Evolutionary conservation across 345 rosid genomes (phyloP).

Genomic region (Citrus medica): DNA sequence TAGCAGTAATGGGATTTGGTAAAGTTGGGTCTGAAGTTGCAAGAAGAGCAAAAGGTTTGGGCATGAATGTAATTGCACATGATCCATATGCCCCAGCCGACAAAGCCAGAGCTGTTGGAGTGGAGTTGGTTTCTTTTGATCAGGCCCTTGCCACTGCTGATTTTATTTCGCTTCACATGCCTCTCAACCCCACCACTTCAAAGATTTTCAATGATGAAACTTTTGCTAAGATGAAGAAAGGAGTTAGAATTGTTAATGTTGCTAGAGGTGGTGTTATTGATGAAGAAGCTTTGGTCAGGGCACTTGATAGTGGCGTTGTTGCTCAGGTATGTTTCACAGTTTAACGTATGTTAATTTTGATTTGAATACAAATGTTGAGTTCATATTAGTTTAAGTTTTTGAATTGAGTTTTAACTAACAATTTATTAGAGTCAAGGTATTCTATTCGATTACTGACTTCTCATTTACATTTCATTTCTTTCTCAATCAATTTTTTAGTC

Average conservation of each 20-base stretch:
- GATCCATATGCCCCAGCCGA: slow-evolving; percentile 87
- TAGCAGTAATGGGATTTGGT: slow-evolving; percentile 87
- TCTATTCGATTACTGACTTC: too few relatives aligned
- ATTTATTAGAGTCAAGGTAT: too few relatives aligned
- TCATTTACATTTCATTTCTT: too few relatives aligned
- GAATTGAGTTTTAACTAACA: too few relatives aligned
- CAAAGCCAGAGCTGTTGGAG: slow-evolving; percentile 74
- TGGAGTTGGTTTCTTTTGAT: slow-evolving; percentile 75
- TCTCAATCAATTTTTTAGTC: too few relatives aligned
- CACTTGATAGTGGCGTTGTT: slow-evolving; percentile 63
- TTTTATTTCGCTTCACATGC: slow-evolving; percentile 84
- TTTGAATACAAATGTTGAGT: not conserved
- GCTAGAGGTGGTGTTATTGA: slow-evolving; percentile 93
- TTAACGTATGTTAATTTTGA: too few relatives aligned
- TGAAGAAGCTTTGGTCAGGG: slow-evolving; percentile 71
- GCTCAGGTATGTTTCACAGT: slow-evolving; percentile 49
- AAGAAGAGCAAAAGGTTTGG: slow-evolving; percentile 78
- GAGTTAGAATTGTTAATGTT: slow-evolving; percentile 74
- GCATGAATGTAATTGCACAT: slow-evolving; percentile 80
- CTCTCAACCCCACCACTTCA: slow-evolving; percentile 56
- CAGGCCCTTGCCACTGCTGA: slow-evolving; percentile 70
- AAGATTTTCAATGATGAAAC: slow-evolving; percentile 64
- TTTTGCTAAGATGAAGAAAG: slow-evolving; percentile 70
- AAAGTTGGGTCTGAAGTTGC: slow-evolving; percentile 91
- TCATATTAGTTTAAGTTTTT: not conserved